A percentile compares a stretch with the other conserved stretches of the same genome.
Conservation (phyloP, 2,329 filamentous ascomycete species). For the Aspergillus viridinutans region DNA sequence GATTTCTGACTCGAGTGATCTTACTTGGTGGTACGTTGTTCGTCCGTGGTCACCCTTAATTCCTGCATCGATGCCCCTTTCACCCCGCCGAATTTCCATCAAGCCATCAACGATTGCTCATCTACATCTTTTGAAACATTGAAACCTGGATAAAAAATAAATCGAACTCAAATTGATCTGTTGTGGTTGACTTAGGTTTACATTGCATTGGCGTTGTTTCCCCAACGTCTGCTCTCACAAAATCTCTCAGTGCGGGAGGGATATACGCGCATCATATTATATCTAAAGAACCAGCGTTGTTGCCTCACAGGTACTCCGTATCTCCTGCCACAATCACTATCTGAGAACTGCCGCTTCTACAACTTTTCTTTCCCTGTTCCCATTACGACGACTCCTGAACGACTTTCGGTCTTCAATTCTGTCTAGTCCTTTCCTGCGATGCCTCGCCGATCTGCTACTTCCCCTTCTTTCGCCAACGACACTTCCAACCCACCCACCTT, state of each 20-base stretch:
- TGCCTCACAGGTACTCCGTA: background rate
- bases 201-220: background rate
- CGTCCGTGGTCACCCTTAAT: background rate
- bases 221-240: background rate
- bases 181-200: background rate
- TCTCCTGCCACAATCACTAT: background rate
- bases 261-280: background rate
- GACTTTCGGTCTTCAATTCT: background rate
- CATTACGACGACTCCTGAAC: background rate
- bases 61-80: background rate
- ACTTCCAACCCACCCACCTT: slow-evolving; percentile 47
- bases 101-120: background rate
- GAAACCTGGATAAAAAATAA: background rate
- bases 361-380: background rate
- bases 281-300: background rate
- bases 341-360: background rate
- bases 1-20: background rate
- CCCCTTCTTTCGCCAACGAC: slow-evolving; percentile 54
- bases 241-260: background rate
- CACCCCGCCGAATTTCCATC: background rate
- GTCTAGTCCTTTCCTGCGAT: slow-evolving; percentile 45
- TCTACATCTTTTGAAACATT: background rate
- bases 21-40: background rate
- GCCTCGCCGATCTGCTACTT: slow-evolving; percentile 60
- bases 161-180: background rate